These are phyloP conservation scores for Dacryopinax spathularia DNA, from an alignment of 768 basidiomycete species.

Conservation along the genomic window DNA sequence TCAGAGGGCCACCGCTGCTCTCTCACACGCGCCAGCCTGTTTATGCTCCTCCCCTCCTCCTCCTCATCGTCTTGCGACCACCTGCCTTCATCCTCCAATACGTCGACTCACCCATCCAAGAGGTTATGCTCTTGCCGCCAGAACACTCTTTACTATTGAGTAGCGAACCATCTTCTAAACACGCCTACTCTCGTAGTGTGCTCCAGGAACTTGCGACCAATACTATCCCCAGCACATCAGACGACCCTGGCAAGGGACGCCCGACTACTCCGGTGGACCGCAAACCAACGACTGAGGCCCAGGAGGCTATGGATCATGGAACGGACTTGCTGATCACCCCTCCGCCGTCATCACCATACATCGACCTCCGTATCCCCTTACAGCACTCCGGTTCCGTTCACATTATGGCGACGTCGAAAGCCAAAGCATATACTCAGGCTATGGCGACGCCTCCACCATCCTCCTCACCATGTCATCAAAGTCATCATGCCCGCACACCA, in stretches of 20 bases:
- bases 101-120: too few relatives aligned
- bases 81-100: neutral
- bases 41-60: neutral
- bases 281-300: neutral
- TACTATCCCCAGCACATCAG: neutral
- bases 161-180: neutral
- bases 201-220: neutral
- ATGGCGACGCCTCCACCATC: neutral
- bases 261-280: neutral
- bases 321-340: neutral
- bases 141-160: neutral
- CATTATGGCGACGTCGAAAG: neutral
- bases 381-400: neutral
- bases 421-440: neutral
- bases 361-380: neutral
- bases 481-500: neutral
- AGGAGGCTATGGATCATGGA: conserved; percentile 1
- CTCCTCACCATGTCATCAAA: neutral
- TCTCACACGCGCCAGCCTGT: neutral
- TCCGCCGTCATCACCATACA: neutral
- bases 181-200: neutral
- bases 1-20: too few relatives aligned
- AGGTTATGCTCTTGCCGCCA: neutral
- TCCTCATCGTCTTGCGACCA: neutral
- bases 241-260: neutral